Base-by-base conservation (phyloP, 2,329 filamentous ascomycete genomes). In the Colletotrichum lindemuthianum region DNA sequence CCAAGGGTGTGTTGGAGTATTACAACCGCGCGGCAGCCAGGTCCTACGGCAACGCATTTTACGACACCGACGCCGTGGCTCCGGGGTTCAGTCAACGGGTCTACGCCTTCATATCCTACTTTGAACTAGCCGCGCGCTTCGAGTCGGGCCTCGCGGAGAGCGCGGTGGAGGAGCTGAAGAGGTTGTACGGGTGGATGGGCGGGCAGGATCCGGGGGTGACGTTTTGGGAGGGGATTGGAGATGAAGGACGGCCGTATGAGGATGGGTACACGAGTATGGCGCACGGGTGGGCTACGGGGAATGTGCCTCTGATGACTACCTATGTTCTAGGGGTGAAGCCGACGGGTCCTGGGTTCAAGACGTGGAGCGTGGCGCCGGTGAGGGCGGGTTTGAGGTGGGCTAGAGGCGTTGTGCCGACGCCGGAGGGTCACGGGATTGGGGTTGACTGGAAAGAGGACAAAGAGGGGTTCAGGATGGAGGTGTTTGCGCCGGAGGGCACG, bases 91-190 rank as follows among this genome's bases (percentile, higher is more conserved):
- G 76, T 2, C 70, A 80, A 53, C 76, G 82, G 11, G 82, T 85
- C 4, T 85, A 85, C 59, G 76, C 83, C 2, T 84, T 85, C 66
- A 78, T 81, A 15, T 84, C 82, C 2, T 85, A 82, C 69, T 85
- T 85, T 67, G 83, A 85, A 72, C 74, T 82, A 15, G 75, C 78
- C n/a, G 83, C 82, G 11, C 79, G 82, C 9, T 84, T 85, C 67
- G 69, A 72, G 24, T 71, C 55, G 9, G 76, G 58, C 34, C 60
- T 72, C 4, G 72, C 72, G 1, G 69, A 65, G 2, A 76, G 76
- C 7, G 82, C 79, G 1, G 69, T 83, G 0, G 81, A 84, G 33
- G 77, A 84, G 70, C 73, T 84, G 12, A 71, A 76, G 45, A 73
- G 82, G 15, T 71, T 83, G 13, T 85, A 84, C 65, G 81, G 81